These are phyloP conservation scores for Axilococcus clingmanii DNA, from an alignment of 139 green algal genomes.

Conservation along the genomic window DNA sequence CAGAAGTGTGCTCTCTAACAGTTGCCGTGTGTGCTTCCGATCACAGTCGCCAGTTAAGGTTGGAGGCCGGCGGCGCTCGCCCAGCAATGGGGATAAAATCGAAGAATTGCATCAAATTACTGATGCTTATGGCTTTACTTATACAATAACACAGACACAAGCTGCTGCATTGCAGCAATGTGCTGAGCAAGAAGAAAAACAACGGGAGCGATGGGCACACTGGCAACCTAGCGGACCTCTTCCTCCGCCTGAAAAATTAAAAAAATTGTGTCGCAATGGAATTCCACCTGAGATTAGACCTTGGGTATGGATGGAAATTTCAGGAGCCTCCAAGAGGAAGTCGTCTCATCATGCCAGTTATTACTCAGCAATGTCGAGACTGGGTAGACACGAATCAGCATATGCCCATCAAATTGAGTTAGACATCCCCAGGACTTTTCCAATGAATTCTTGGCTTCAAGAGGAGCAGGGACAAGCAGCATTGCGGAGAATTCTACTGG, in stretches of 20 bases:
- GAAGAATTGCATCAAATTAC: too few species aligned
- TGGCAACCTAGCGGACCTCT: constrained; percentile 3
- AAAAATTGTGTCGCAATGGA: constrained; percentile 46
- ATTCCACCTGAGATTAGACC: constrained; percentile 41
- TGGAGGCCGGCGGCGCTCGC: too few species aligned
- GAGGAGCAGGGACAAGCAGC: constrained; percentile 40
- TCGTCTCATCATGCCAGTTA: constrained; percentile 27
- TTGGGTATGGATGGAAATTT: constrained; percentile 51
- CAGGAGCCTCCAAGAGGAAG: constrained; percentile 27
- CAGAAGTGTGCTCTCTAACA: too few species aligned
- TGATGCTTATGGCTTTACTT: constrained; percentile 40
- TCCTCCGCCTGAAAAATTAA: constrained; percentile 27
- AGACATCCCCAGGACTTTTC: constrained; percentile 74
- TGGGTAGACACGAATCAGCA: constrained; percentile 16
- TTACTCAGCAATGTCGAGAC: constrained; percentile 36
- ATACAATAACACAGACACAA: constrained; percentile 20
- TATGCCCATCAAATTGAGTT: constrained; percentile 58
- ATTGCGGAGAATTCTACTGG: constrained; percentile 54
- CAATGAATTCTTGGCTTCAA: constrained; percentile 47
- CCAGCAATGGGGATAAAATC: too few species aligned
- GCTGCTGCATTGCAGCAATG: constrained; percentile 18
- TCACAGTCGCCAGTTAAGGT: too few species aligned
- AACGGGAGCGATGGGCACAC: constrained; percentile 18
- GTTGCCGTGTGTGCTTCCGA: too few species aligned
- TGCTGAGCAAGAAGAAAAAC: constrained; percentile 5